Conservation (phyloP, 1,284 basidiomycete genomes). For the Trametes hirsuta region DNA sequence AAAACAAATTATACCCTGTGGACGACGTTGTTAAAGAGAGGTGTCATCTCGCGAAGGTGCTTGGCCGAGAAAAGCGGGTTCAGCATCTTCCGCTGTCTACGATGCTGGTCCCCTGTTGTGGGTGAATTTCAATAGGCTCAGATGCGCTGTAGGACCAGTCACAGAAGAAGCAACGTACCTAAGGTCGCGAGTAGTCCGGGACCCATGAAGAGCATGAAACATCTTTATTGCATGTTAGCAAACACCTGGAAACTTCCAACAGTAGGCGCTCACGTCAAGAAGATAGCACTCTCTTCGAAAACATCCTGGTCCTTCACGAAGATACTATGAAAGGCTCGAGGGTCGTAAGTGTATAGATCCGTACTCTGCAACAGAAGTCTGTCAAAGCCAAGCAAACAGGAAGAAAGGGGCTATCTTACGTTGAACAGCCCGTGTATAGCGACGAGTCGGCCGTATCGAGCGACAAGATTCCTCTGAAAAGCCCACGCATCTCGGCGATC, state of each 20-base stretch:
- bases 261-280: too few species aligned
- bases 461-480: too few species aligned
- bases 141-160: background rate
- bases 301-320: slow-evolving; percentile 25
- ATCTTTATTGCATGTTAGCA: background rate
- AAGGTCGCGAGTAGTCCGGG: background rate
- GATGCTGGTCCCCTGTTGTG: slow-evolving; percentile 5
- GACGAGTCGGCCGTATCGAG: too few species aligned
- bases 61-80: slow-evolving; percentile 12
- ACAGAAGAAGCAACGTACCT: background rate
- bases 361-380: background rate
- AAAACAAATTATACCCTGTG: background rate
- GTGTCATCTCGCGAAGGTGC: slow-evolving; percentile 11
- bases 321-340: slow-evolving; percentile 21
- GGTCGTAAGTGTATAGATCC: slow-evolving; percentile 12
- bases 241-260: too few species aligned
- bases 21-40: slow-evolving; percentile 1
- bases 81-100: slow-evolving; percentile 12
- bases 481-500: too few species aligned
- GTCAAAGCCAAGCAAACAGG: background rate
- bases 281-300: slow-evolving; percentile 17
- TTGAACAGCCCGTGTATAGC: background rate
- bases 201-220: background rate
- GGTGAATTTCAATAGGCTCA: background rate
- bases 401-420: too few species aligned